Conservation (phyloP, 192 early-diverging fungal species). For the Geosiphon pyriformis region DNA sequence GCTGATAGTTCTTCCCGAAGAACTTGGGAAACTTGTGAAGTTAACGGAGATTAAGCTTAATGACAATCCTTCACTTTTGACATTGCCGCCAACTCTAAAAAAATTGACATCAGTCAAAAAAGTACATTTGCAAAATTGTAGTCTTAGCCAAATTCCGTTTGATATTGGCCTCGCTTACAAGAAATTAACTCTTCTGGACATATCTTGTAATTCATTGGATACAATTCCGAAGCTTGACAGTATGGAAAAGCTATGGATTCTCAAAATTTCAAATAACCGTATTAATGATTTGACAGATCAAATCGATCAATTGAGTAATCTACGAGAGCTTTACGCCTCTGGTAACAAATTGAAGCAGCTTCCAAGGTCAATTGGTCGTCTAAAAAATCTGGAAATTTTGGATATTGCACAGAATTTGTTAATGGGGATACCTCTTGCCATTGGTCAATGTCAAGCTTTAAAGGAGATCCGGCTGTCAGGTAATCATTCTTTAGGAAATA, state of each 20-base stretch:
- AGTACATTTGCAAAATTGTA: conserved; percentile 38
- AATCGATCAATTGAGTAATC: conserved; percentile 30
- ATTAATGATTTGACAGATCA: conserved; percentile 36
- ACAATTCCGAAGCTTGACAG: conserved; percentile 33
- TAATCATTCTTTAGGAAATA: conserved; percentile 35
- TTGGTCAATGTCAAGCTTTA: conserved; percentile 32
- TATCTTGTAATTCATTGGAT: conserved; percentile 39
- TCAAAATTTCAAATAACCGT: conserved; percentile 38
- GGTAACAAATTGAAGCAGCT: conserved; percentile 47
- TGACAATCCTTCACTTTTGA: conserved; percentile 33
- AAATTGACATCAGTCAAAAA: conserved; percentile 27
- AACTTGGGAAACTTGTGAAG: conserved; percentile 37
- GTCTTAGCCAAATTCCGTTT: conserved; percentile 33
- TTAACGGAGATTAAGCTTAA: conserved; percentile 39
- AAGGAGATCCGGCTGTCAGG: conserved; percentile 32
- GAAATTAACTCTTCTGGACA: conserved; percentile 30
- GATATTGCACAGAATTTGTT: conserved; percentile 35
- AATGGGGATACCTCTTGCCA: conserved; percentile 31
- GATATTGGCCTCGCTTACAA: conserved; percentile 36
- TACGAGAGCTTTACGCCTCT: conserved; percentile 33
- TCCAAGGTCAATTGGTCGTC: conserved; percentile 42
- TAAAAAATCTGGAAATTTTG: conserved; percentile 31
- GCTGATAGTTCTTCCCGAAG: conserved; percentile 38
- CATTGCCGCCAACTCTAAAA: conserved; percentile 31
- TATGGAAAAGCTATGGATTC: conserved; percentile 33